phyloP scores from a whole-genome alignment of 257 asterid genomes.

The Solanum sejunctum region DNA sequence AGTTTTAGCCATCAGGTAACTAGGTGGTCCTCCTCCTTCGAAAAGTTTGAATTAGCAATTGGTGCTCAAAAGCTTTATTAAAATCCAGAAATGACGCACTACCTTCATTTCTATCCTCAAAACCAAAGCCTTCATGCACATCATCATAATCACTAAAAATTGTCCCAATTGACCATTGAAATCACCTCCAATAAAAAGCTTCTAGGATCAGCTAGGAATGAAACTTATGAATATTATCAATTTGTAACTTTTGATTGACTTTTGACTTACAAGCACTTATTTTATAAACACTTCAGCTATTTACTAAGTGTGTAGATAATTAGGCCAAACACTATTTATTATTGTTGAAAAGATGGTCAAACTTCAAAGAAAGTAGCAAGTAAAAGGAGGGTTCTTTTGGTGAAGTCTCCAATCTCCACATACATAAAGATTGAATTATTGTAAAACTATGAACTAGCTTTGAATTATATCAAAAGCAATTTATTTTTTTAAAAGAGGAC shows the following conservation, averaged over 20 bases:
- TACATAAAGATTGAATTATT: neutral
- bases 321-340: neutral
- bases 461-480: constrained; percentile 1
- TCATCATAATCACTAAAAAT: neutral
- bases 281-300: neutral
- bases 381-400: neutral
- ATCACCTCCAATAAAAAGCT: neutral
- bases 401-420: neutral
- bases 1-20: neutral
- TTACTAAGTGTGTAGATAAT: neutral
- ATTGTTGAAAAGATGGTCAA: neutral
- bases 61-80: neutral
- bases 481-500: neutral
- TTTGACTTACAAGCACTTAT: neutral
- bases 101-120: neutral
- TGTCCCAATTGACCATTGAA: neutral
- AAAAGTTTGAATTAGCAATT: neutral
- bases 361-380: neutral
- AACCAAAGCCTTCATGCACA: neutral
- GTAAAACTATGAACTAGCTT: neutral
- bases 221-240: neutral
- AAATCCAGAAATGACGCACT: neutral
- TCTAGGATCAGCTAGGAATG: neutral
- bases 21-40: neutral
- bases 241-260: neutral